Conservation (phyloP, 371 early-diverging fungal species). For the Rhizomucor pusillus region DNA sequence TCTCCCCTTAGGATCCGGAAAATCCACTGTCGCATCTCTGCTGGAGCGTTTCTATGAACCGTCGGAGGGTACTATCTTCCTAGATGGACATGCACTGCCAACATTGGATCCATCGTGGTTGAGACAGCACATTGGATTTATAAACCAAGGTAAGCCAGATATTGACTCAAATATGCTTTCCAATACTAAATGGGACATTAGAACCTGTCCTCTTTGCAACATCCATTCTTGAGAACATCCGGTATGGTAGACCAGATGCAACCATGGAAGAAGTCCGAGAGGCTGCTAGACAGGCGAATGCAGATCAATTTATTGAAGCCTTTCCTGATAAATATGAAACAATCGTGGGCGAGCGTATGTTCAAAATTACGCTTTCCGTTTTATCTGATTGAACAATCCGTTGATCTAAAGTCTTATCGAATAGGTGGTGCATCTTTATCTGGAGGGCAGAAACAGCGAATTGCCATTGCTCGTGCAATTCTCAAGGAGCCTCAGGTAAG, state of each 20-base stretch:
- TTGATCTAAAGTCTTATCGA: no score
- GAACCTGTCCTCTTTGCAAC: constrained; percentile 74
- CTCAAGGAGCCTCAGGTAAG: constrained; percentile 61
- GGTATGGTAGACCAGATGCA: constrained; percentile 56
- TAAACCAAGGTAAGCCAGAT: constrained; percentile 56
- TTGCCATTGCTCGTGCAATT: constrained; percentile 75
- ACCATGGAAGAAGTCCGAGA: constrained; percentile 57
- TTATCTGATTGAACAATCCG: constrained; percentile 22
- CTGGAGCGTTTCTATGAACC: constrained; percentile 73
- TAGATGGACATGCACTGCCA: constrained; percentile 56
- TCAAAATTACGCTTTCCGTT: no score
- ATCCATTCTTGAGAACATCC: constrained; percentile 74
- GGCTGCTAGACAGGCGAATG: constrained; percentile 74
- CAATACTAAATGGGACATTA: constrained; percentile 2
- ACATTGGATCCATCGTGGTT: constrained; percentile 58
- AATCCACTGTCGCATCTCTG: constrained; percentile 68
- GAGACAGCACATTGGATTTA: constrained; percentile 65
- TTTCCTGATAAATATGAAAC: constrained; percentile 78
- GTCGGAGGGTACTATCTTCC: constrained; percentile 43
- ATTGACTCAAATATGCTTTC: not conserved
- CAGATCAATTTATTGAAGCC: constrained; percentile 58
- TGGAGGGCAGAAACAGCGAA: constrained; percentile 88
- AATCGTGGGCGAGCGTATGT: constrained; percentile 66
- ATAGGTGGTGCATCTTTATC: constrained; percentile 67
- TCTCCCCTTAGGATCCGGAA: constrained; percentile 44